Percentiles rank a stretch among this genome's conserved stretches.
These are phyloP conservation scores for Monosporascus sp. DNA, from an alignment of 2,329 filamentous ascomycete species.

Conservation along the genomic window DNA sequence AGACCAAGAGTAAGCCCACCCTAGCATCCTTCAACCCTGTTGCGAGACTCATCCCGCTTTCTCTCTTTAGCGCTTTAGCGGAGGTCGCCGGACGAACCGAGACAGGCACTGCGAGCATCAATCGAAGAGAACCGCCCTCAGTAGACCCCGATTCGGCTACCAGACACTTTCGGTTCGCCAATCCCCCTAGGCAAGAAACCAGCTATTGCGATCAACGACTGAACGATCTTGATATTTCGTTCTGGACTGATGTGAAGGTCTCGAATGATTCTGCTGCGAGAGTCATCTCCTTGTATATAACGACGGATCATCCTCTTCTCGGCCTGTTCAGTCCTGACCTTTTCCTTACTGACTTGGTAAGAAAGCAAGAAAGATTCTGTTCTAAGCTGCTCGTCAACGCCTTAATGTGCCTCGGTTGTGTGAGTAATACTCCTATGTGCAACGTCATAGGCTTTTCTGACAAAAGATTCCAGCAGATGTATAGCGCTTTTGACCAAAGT, in stretches of 20 bases:
- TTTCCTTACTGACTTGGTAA: constrained; percentile 29
- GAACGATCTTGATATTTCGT: constrained; percentile 20
- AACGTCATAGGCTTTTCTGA: not conserved
- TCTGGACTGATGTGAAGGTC: constrained; percentile 31
- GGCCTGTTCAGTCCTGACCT: constrained; percentile 29
- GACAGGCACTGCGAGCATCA: not conserved
- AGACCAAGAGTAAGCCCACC: not conserved
- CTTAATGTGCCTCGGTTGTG: constrained; percentile 30
- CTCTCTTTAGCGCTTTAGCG: not conserved
- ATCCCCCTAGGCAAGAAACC: constrained; percentile 2
- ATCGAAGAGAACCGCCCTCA: not conserved
- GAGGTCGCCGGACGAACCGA: not conserved
- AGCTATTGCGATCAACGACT: constrained; percentile 26
- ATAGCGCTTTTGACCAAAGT: constrained; percentile 23
- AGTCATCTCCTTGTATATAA: constrained; percentile 31
- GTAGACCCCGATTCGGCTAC: constrained; percentile 1
- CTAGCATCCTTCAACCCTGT: not conserved
- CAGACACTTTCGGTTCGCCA: constrained; percentile 5
- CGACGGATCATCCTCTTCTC: constrained; percentile 34
- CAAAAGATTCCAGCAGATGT: constrained; percentile 28
- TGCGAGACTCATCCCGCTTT: not conserved
- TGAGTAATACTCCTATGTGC: constrained; percentile 16
- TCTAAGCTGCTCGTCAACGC: constrained; percentile 31
- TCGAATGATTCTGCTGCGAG: constrained; percentile 24
- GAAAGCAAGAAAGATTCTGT: constrained; percentile 20